phyloP scores from a whole-genome alignment of 441 rosid species.

The Erodium chrysanthum region DNA sequence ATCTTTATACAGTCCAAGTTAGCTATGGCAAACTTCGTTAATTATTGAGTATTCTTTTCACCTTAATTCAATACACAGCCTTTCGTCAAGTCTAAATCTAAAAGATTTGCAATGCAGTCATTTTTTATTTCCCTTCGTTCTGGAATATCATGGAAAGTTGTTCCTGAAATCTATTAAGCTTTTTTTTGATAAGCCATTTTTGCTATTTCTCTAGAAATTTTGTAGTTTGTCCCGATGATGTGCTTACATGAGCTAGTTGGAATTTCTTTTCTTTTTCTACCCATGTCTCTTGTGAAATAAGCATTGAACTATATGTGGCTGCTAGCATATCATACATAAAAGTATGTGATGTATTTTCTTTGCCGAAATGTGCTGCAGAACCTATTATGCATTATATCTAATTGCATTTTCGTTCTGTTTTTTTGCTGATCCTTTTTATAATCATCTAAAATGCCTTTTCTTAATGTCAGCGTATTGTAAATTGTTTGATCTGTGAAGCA shows the following conservation, averaged over 20 bases:
- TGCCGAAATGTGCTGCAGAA: background rate
- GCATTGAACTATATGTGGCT: background rate
- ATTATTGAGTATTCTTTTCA: background rate
- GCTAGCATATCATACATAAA: background rate
- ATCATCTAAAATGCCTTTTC: background rate
- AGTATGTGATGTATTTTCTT: background rate
- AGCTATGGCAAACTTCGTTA: background rate
- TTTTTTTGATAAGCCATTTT: too few species aligned
- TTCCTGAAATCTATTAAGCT: background rate
- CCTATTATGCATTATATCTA: background rate
- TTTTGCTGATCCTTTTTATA: background rate
- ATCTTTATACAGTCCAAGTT: background rate
- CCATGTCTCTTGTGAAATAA: background rate
- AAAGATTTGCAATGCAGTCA: background rate
- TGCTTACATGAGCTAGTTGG: background rate
- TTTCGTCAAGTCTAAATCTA: background rate
- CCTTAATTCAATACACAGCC: background rate
- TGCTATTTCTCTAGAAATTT: background rate
- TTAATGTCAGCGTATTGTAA: background rate
- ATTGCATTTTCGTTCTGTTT: background rate
- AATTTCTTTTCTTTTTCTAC: background rate
- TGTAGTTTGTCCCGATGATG: background rate
- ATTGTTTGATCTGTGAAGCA: conserved; percentile 26
- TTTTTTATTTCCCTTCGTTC: background rate
- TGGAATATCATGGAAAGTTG: background rate